These are phyloP conservation scores for Neoarthrinium moseri DNA, from an alignment of 2,329 filamentous ascomycete species.

Conservation along the genomic window DNA sequence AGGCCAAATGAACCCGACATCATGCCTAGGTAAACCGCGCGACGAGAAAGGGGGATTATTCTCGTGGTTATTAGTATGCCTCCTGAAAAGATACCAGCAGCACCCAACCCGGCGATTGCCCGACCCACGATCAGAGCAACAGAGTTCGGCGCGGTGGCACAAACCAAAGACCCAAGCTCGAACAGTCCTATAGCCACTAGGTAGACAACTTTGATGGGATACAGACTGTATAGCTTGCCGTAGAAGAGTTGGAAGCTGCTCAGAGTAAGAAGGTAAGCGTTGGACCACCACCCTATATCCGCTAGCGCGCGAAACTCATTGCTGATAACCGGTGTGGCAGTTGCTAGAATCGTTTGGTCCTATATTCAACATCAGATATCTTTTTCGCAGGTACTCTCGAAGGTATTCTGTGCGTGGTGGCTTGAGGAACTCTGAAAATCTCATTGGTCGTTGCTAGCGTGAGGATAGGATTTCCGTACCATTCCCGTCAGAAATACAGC, in stretches of 20 bases:
- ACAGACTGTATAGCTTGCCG: neutral
- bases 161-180: neutral
- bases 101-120: neutral
- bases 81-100: neutral
- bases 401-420: no score
- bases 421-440: no score
- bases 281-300: slow-evolving; percentile 2
- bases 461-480: neutral
- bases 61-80: slow-evolving; percentile 14
- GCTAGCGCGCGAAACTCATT: neutral
- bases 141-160: neutral
- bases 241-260: slow-evolving; percentile 5
- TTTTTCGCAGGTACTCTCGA: no score
- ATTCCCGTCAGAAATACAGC: neutral
- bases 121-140: slow-evolving; percentile 1
- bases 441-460: no score
- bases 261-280: slow-evolving; percentile 2
- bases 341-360: slow-evolving; percentile 4
- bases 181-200: neutral
- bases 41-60: slow-evolving; percentile 11
- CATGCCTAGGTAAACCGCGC: slow-evolving; percentile 3
- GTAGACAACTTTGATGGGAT: neutral
- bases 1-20: neutral
- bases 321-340: slow-evolving; percentile 1
- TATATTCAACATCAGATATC: neutral